Percentiles rank a stretch among this genome's conserved stretches.
These are phyloP conservation scores for Phytomonas francai DNA, from an alignment of 208 protist species.

Conservation along the genomic window DNA sequence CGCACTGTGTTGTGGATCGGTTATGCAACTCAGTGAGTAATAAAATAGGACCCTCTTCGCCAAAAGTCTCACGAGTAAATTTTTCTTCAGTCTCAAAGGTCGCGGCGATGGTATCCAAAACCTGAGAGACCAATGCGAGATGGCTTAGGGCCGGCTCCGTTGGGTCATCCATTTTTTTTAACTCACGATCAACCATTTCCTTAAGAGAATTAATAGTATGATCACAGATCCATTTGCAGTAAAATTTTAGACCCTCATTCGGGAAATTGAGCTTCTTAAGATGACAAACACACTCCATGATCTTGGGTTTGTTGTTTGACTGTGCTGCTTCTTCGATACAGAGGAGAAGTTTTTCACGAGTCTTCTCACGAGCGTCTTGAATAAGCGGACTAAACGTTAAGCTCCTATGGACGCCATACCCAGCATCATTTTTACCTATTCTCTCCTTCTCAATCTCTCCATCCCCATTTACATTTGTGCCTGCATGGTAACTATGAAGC, in stretches of 20 bases:
- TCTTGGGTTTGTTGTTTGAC: conserved; percentile 62
- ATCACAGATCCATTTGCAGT: conserved; percentile 61
- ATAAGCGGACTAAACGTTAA: conserved; percentile 11
- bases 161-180: conserved; percentile 67
- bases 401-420: no score
- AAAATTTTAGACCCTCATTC: conserved; percentile 30
- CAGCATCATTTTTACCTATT: not conserved
- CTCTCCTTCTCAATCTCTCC: not conserved
- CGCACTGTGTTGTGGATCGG: conserved; percentile 56
- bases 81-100: conserved; percentile 70
- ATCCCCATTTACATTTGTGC: not conserved
- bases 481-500: not conserved
- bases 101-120: conserved; percentile 69
- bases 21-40: conserved; percentile 61
- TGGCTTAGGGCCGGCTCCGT: conserved; percentile 55
- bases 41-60: conserved; percentile 30
- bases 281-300: conserved; percentile 45
- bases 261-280: conserved; percentile 39
- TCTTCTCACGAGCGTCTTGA: conserved; percentile 16
- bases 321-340: conserved; percentile 26
- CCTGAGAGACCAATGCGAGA: conserved; percentile 67
- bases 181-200: conserved; percentile 57
- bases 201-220: conserved; percentile 48
- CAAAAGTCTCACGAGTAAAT: conserved; percentile 54
- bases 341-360: conserved; percentile 20